These are phyloP conservation scores for Monosporozyma yasuniensis DNA, from an alignment of 805 yeast species.

Conservation along the genomic window DNA sequence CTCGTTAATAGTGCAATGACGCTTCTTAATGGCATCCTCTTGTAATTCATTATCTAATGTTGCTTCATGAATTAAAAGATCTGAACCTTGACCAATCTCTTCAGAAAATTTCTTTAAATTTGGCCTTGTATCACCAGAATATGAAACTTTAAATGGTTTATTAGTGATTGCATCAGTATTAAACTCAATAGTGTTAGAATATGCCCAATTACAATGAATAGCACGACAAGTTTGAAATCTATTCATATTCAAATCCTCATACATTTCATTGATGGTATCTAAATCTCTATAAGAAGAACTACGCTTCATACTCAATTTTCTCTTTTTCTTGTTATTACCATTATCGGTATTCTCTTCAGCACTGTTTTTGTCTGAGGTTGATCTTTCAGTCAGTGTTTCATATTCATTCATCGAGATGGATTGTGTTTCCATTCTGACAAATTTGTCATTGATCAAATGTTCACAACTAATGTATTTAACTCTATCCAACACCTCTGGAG, in stretches of 20 bases:
- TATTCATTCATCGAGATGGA: slow-evolving; percentile 25
- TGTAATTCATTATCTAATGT: slow-evolving; percentile 73
- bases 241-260: slow-evolving; percentile 35
- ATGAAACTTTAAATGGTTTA: slow-evolving; percentile 58
- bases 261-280: slow-evolving; percentile 30
- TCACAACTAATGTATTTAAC: slow-evolving; percentile 53
- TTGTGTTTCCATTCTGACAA: slow-evolving; percentile 25
- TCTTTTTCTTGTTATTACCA: slow-evolving; percentile 8
- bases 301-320: slow-evolving; percentile 21
- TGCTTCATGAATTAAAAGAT: slow-evolving; percentile 84
- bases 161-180: slow-evolving; percentile 18
- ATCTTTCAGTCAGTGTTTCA: slow-evolving; percentile 2
- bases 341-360: slow-evolving; percentile 5
- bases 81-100: slow-evolving; percentile 54
- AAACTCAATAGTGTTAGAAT: slow-evolving; percentile 52
- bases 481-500: slow-evolving; percentile 32
- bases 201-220: slow-evolving; percentile 76
- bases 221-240: slow-evolving; percentile 61
- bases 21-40: slow-evolving; percentile 71
- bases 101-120: slow-evolving; percentile 46
- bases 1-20: slow-evolving; percentile 83
- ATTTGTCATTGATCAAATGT: slow-evolving; percentile 37
- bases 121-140: slow-evolving; percentile 95
- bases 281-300: slow-evolving; percentile 22
- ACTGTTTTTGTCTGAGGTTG: background rate